These are phyloP conservation scores for Fonsecaea nubica DNA, from an alignment of 2,329 filamentous ascomycete genomes.

Conservation along the genomic window DNA sequence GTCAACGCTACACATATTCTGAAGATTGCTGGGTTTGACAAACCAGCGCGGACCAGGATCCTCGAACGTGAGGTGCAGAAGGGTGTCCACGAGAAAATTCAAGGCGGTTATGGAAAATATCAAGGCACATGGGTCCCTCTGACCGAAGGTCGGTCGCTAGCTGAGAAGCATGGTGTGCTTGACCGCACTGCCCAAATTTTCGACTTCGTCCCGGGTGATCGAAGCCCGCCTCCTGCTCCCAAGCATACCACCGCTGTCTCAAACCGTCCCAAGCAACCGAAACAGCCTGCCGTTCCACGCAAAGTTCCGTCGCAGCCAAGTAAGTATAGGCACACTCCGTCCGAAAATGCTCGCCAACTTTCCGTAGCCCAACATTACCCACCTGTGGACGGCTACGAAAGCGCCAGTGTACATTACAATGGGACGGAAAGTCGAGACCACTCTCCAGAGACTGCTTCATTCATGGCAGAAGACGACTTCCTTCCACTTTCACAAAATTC, in stretches of 20 bases:
- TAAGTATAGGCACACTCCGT: conserved; percentile 3
- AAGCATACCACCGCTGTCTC: conserved; percentile 76
- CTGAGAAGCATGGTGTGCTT: conserved; percentile 83
- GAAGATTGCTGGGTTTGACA: conserved; percentile 96
- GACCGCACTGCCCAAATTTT: conserved; percentile 86
- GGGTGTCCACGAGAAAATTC: conserved; percentile 94
- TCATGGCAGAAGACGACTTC: conserved; percentile 82
- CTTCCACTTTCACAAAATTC: conserved; percentile 72
- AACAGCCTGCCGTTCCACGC: conserved; percentile 69
- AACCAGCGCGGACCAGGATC: conserved; percentile 91
- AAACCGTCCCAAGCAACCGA: conserved; percentile 80
- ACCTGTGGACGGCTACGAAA: conserved; percentile 70
- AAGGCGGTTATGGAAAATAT: conserved; percentile 98
- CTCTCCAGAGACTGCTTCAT: conserved; percentile 82
- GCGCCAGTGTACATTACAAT: conserved; percentile 65
- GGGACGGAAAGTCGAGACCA: conserved; percentile 82
- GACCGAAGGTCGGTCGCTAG: conserved; percentile 77
- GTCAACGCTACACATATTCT: conserved; percentile 99
- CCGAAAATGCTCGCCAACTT: conserved; percentile 3
- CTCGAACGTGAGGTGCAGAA: conserved; percentile 97
- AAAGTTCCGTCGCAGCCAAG: conserved; percentile 52
- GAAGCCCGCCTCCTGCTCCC: conserved; percentile 90
- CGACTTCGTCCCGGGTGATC: conserved; percentile 81
- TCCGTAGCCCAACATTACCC: conserved; percentile 32
- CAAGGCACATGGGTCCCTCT: conserved; percentile 98